Evolutionary conservation across 2,329 filamentous ascomycete species (phyloP).

Genomic region (Macrophomina pseudophaseolina): DNA sequence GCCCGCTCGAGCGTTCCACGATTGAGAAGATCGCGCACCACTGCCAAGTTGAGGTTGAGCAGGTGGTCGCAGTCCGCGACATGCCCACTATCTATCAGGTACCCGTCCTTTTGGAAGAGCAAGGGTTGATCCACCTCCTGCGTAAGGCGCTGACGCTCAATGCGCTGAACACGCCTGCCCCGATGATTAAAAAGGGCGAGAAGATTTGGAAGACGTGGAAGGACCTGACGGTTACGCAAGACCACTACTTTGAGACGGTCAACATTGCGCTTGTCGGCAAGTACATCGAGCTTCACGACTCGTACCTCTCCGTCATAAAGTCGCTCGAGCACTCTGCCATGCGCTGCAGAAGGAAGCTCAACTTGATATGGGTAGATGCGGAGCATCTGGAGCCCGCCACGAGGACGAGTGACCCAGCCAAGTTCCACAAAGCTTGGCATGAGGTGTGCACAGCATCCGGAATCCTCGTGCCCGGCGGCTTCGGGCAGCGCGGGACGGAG

Average conservation of each 20-base stretch:
- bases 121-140: constrained; percentile 74
- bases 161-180: constrained; percentile 56
- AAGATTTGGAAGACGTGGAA: constrained; percentile 82
- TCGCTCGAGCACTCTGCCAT: constrained; percentile 90
- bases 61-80: constrained; percentile 86
- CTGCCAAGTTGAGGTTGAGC: constrained; percentile 84
- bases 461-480: constrained; percentile 75
- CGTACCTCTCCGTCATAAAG: constrained; percentile 84
- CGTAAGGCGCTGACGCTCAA: constrained; percentile 69
- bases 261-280: constrained; percentile 90
- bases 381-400: constrained; percentile 77
- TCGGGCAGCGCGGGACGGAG: constrained; percentile 80
- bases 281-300: constrained; percentile 83
- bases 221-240: constrained; percentile 68
- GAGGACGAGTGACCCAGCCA: constrained; percentile 66
- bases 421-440: constrained; percentile 87
- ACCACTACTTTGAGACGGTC: constrained; percentile 71
- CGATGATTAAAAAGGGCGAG: constrained; percentile 66
- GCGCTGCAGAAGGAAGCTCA: constrained; percentile 78
- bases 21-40: constrained; percentile 87
- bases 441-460: constrained; percentile 72
- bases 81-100: constrained; percentile 93
- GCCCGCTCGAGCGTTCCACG: constrained; percentile 72
- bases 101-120: constrained; percentile 84
- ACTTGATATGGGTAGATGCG: constrained; percentile 84